phyloP scores from a whole-genome alignment of 2,329 filamentous ascomycete genomes.

The Fusarium protoensiforme region DNA sequence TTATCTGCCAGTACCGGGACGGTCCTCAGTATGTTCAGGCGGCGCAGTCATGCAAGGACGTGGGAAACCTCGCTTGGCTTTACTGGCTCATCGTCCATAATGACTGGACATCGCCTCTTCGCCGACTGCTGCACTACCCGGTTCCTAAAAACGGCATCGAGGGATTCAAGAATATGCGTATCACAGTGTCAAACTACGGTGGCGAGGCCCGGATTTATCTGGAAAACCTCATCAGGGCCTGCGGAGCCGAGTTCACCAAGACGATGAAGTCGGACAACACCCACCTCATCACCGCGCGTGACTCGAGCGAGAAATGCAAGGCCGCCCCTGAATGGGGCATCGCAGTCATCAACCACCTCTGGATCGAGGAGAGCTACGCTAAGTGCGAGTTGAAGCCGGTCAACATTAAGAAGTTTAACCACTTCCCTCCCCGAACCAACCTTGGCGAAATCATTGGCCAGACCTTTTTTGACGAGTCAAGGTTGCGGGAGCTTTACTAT shows the following conservation, averaged over 20 bases:
- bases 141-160: conserved; percentile 80
- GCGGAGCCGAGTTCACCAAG: conserved; percentile 91
- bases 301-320: conserved; percentile 90
- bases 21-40: conserved; percentile 82
- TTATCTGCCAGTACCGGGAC: conserved; percentile 88
- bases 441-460: conserved; percentile 93
- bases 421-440: conserved; percentile 91
- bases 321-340: conserved; percentile 95
- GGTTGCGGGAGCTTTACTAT: conserved; percentile 74
- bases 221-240: conserved; percentile 87
- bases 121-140: conserved; percentile 90
- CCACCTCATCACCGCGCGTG: conserved; percentile 91
- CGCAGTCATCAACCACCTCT: conserved; percentile 91
- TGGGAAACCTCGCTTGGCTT: conserved; percentile 94
- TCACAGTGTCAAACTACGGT: conserved; percentile 96
- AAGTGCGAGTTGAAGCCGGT: conserved; percentile 82
- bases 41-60: conserved; percentile 80
- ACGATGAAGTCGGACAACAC: conserved; percentile 96
- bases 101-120: conserved; percentile 86
- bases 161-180: conserved; percentile 79
- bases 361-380: conserved; percentile 97
- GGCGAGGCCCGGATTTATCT: conserved; percentile 94
- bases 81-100: conserved; percentile 92
- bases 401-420: conserved; percentile 80
- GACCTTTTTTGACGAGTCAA: conserved; percentile 77